Evolutionary conservation across 495 filamentous ascomycete species (phyloP).

Genomic region (Aspergillus ostianus): DNA sequence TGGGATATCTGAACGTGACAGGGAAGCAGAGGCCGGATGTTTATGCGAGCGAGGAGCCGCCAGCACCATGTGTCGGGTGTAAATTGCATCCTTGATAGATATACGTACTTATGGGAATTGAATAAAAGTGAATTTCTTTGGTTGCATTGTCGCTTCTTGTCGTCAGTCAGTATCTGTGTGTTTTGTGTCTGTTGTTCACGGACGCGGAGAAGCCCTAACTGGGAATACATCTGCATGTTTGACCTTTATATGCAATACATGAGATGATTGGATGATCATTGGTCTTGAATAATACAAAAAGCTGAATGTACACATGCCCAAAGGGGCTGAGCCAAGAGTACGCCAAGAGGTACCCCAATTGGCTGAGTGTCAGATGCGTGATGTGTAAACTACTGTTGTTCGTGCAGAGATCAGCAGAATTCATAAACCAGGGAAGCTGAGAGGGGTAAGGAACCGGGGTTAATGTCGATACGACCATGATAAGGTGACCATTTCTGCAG

Average conservation of each 20-base stretch:
- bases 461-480: too few relatives aligned
- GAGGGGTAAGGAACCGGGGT: too few relatives aligned
- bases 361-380: not conserved
- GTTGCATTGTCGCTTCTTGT: not conserved
- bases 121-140: too few relatives aligned
- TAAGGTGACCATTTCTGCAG: too few relatives aligned
- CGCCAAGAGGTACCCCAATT: not conserved
- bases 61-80: constrained; percentile 20
- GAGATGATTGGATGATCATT: not conserved
- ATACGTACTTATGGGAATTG: too few relatives aligned
- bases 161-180: too few relatives aligned
- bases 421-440: too few relatives aligned
- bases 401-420: too few relatives aligned
- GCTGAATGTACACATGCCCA: not conserved
- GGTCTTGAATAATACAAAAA: not conserved
- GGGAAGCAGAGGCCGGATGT: constrained; percentile 12
- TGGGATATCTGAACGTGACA: constrained; percentile 19
- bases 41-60: constrained; percentile 14
- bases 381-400: too few relatives aligned
- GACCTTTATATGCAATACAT: not conserved
- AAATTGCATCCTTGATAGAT: constrained; percentile 16
- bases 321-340: not conserved
- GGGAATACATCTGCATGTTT: not conserved
- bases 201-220: not conserved
- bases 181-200: not conserved